Conservation (phyloP, 116 monocot genomes). For the Trichopus zeylanicus region DNA sequence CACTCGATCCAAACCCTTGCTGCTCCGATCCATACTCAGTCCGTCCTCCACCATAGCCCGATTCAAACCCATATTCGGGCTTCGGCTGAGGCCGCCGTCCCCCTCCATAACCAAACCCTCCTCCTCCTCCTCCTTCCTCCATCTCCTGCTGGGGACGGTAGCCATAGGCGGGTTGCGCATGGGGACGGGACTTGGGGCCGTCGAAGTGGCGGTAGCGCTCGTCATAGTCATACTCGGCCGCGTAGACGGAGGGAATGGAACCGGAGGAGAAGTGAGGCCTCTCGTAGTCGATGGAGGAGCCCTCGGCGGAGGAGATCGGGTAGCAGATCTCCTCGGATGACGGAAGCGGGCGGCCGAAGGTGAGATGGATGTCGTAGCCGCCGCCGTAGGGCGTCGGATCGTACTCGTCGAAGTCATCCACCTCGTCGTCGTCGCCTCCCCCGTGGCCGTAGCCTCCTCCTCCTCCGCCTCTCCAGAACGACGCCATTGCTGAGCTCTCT, state of each 20-base stretch:
- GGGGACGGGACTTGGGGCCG: constrained; percentile 33
- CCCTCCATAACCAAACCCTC: too few relatives aligned
- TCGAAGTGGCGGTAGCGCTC: constrained; percentile 20
- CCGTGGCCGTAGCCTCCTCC: too few relatives aligned
- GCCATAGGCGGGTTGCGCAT: constrained; percentile 17
- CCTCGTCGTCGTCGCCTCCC: constrained; percentile 30
- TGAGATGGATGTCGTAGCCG: constrained; percentile 70
- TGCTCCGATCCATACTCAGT: too few relatives aligned
- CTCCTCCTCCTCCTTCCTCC: too few relatives aligned
- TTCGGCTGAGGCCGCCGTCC: too few relatives aligned
- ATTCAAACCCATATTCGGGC: too few relatives aligned
- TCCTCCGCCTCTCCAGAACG: constrained; percentile 3
- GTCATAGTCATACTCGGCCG: constrained; percentile 1
- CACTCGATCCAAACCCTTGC: too few relatives aligned
- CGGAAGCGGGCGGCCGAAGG: constrained; percentile 69
- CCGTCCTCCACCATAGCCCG: too few relatives aligned
- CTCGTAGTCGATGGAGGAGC: constrained; percentile 34
- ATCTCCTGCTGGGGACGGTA: constrained; percentile 13
- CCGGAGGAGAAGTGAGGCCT: constrained; percentile 44
- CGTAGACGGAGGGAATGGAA: constrained; percentile 30
- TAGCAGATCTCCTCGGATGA: constrained; percentile 79
- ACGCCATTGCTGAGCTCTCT: constrained; percentile 5
- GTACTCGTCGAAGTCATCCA: constrained; percentile 74
- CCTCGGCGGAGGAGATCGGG: constrained; percentile 28
- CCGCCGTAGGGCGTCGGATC: constrained; percentile 90